Evolutionary conservation across 371 early-diverging fungal species (phyloP).

Genomic region (Zopfochytrium polystomum): DNA sequence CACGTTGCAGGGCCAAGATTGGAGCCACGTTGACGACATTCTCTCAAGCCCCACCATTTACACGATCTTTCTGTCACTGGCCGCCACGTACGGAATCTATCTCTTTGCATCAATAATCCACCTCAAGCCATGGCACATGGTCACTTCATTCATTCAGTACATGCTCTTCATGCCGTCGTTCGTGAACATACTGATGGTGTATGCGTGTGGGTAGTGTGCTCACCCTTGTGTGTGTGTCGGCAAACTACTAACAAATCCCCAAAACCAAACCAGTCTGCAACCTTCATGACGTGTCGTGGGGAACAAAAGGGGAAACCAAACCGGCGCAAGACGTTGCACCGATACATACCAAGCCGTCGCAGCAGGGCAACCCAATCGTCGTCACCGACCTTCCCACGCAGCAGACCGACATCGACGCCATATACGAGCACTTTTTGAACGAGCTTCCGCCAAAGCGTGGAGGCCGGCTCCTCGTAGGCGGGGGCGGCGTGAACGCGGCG

Average conservation of each 20-base stretch:
- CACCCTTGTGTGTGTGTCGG: neutral
- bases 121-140: slow-evolving; percentile 90
- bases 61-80: slow-evolving; percentile 66
- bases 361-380: slow-evolving; percentile 29
- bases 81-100: slow-evolving; percentile 84
- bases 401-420: slow-evolving; percentile 72
- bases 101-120: slow-evolving; percentile 71
- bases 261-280: slow-evolving; percentile 33
- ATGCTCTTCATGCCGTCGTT: slow-evolving; percentile 45
- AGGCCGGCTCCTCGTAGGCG: too few relatives aligned
- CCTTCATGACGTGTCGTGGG: slow-evolving; percentile 49
- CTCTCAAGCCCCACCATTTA: slow-evolving; percentile 6
- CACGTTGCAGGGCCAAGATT: slow-evolving; percentile 3
- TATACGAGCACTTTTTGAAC: slow-evolving; percentile 66
- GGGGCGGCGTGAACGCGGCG: too few relatives aligned
- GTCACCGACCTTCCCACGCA: slow-evolving; percentile 70
- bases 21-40: slow-evolving; percentile 3
- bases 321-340: slow-evolving; percentile 18
- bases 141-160: slow-evolving; percentile 22
- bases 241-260: neutral
- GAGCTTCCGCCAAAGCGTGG: slow-evolving; percentile 29
- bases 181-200: slow-evolving; percentile 47
- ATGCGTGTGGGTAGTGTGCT: slow-evolving; percentile 29
- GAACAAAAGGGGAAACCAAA: slow-evolving; percentile 36
- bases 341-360: slow-evolving; percentile 13